phyloP scores from a whole-genome alignment of 805 yeast genomes.

The Torulaspora quercuum region DNA sequence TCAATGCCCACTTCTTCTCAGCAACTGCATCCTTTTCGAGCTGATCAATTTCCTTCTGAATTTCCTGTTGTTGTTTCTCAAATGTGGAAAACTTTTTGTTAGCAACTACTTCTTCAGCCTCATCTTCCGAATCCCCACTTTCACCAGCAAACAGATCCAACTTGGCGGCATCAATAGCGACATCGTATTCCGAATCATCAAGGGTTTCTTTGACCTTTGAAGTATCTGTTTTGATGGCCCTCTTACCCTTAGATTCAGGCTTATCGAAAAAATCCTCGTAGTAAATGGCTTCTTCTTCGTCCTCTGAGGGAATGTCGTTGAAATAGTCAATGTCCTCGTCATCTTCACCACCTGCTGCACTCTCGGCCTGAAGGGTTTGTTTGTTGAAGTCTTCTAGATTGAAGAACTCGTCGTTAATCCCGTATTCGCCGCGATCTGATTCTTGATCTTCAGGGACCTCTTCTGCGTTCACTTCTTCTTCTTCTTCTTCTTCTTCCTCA shows the following conservation, averaged over 20 bases:
- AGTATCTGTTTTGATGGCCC: conserved; percentile 4
- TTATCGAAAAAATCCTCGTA: conserved; percentile 65
- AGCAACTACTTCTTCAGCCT: conserved; percentile 30
- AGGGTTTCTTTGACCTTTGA: conserved; percentile 21
- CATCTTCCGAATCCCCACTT: conserved; percentile 30
- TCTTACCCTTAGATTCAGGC: conserved; percentile 22
- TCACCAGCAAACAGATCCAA: conserved; percentile 56
- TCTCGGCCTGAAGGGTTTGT: conserved; percentile 64
- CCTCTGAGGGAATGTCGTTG: conserved; percentile 49
- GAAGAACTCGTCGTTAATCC: conserved; percentile 80
- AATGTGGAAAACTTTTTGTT: conserved; percentile 55
- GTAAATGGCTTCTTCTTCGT: conserved; percentile 53
- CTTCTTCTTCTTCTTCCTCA: no score
- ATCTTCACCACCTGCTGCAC: conserved; percentile 43
- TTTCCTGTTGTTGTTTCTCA: conserved; percentile 74
- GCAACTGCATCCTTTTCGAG: conserved; percentile 86
- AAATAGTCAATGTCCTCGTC: conserved; percentile 49
- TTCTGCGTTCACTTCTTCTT: no score
- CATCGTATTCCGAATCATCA: conserved; percentile 54
- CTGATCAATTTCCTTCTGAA: conserved; percentile 71
- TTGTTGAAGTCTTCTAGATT: conserved; percentile 79
- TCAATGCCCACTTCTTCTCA: conserved; percentile 89
- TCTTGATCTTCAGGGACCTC: no score
- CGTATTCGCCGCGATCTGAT: conserved; percentile 47
- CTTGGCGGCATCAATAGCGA: conserved; percentile 58